Percentiles rank a stretch among this genome's conserved stretches.
Conservation (phyloP, 306 rosid genomes). For the Chamaecrista fasciculata region DNA sequence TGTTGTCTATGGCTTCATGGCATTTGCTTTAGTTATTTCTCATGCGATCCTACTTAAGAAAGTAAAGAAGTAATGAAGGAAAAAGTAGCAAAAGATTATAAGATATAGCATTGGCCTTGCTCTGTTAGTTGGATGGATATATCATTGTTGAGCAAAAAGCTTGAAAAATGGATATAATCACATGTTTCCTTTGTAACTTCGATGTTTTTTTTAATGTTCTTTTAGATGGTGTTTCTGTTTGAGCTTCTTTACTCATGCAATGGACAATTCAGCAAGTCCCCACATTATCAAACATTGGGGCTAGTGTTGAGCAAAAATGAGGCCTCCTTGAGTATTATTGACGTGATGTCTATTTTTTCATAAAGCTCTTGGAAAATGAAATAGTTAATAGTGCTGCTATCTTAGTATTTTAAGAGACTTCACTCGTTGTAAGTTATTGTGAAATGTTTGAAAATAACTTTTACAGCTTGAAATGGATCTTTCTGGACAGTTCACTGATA, state of each 20-base stretch:
- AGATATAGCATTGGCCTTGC: neutral
- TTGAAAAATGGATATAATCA: too few species aligned
- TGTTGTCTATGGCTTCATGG: neutral
- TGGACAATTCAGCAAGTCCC: neutral
- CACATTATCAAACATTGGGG: neutral
- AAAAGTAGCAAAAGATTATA: neutral
- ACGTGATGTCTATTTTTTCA: neutral
- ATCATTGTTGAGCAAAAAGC: too few species aligned
- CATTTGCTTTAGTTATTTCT: neutral
- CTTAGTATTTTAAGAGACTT: neutral
- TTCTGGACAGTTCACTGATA: neutral
- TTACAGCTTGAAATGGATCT: neutral
- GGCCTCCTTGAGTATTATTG: neutral
- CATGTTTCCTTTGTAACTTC: neutral
- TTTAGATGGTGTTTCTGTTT: neutral
- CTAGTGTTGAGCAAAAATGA: neutral
- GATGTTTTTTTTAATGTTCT: neutral
- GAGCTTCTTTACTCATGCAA: neutral
- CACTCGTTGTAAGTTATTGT: neutral
- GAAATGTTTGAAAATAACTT: neutral
- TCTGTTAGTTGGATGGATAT: neutral
- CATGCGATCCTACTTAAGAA: neutral
- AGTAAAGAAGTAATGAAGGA: neutral
- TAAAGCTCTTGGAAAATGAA: neutral
- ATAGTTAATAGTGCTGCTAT: neutral